phyloP scores from a whole-genome alignment of 2,329 filamentous ascomycete species.

The Neofusicoccum kwambonambiense region DNA sequence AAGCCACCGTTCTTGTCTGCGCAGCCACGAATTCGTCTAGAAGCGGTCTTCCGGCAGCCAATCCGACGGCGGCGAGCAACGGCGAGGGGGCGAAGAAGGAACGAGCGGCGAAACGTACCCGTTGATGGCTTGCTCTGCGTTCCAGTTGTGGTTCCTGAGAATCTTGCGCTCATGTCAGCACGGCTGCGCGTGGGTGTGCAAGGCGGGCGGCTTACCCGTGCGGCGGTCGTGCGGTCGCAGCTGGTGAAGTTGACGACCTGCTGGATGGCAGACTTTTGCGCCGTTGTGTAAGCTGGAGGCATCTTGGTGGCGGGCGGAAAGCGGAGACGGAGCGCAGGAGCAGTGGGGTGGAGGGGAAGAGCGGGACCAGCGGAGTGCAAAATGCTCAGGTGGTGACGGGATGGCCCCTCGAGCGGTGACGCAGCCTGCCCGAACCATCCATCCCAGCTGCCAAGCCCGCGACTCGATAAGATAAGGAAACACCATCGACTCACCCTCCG shows the following conservation, averaged over 20 bases:
- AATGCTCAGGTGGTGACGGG: conserved; percentile 11
- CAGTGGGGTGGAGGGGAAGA: conserved; percentile 2
- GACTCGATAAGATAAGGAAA: not conserved
- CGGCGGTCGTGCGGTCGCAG: conserved; percentile 45
- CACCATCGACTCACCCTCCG: not conserved
- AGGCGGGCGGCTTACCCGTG: conserved; percentile 27
- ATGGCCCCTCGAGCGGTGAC: conserved; percentile 16
- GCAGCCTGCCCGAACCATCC: not conserved
- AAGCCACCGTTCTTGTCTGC: not conserved
- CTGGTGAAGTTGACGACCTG: conserved; percentile 47
- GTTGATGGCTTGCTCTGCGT: conserved; percentile 45
- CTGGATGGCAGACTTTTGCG: conserved; percentile 47
- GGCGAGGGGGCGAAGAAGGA: not conserved
- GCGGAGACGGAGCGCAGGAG: not conserved
- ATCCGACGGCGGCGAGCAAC: not conserved
- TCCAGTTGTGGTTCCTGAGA: conserved; percentile 48
- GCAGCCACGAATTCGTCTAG: not conserved
- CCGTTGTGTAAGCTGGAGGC: conserved; percentile 46
- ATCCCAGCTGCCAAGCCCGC: not conserved
- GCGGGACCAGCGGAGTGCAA: conserved; percentile 3
- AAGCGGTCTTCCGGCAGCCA: not conserved
- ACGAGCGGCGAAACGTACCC: conserved; percentile 38
- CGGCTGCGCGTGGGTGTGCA: not conserved
- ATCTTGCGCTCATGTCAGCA: conserved; percentile 27
- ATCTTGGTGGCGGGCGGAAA: conserved; percentile 30